A percentile compares a stretch with the other conserved stretches of the same genome.
Evolutionary conservation across 2,329 filamentous ascomycete genomes (phyloP).

Genomic region (Pyricularia sp.): DNA sequence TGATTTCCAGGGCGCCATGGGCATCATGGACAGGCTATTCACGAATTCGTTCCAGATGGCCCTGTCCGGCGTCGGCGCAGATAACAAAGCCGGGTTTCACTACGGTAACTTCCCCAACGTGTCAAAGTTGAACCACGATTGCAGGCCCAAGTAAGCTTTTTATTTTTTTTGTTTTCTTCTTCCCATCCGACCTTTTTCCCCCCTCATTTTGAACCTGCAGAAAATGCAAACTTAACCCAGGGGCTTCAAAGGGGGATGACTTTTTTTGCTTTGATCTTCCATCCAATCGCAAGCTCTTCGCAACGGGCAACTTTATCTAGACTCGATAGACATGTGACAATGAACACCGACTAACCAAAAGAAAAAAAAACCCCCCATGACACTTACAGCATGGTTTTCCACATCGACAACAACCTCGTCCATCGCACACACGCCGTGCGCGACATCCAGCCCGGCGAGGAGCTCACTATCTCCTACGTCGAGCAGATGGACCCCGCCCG

Average conservation of each 20-base stretch:
- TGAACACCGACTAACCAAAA: no score
- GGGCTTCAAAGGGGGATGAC: background rate
- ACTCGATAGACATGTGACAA: background rate
- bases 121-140: constrained; percentile 28
- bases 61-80: constrained; percentile 14
- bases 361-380: no score
- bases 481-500: constrained; percentile 15
- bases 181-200: background rate
- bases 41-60: constrained; percentile 26
- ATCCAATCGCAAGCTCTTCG: background rate
- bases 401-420: constrained; percentile 22
- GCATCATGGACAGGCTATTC: constrained; percentile 20
- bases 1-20: constrained; percentile 15
- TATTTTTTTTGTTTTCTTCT: background rate
- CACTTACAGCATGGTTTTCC: constrained; percentile 22
- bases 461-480: constrained; percentile 26
- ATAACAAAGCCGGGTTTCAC: constrained; percentile 14
- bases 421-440: constrained; percentile 25
- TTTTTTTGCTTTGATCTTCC: background rate
- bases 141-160: constrained; percentile 27
- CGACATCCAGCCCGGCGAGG: constrained; percentile 23
- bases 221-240: background rate
- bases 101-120: constrained; percentile 24
- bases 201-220: no score
- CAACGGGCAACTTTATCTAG: background rate